Conservation (phyloP, 495 filamentous ascomycete species). For the Corynascus novoguineensis region DNA sequence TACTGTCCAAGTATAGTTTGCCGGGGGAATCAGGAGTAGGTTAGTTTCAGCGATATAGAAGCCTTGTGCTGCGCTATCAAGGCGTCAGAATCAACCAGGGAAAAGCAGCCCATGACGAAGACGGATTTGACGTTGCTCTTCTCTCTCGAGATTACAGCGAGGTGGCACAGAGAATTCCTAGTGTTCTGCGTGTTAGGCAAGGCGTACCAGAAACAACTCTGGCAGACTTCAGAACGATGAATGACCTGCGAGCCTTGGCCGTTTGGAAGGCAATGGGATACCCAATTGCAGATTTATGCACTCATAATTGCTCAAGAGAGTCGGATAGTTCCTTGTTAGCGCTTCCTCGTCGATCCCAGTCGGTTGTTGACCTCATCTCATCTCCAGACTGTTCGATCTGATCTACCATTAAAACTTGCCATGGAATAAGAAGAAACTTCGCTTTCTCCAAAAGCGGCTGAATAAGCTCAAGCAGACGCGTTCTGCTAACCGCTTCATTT, state of each 20-base stretch:
- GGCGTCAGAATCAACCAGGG: slow-evolving; percentile 20
- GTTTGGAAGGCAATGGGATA: slow-evolving; percentile 41
- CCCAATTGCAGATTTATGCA: slow-evolving; percentile 54
- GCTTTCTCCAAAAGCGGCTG: slow-evolving; percentile 34
- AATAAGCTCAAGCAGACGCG: slow-evolving; percentile 8
- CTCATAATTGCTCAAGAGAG: slow-evolving; percentile 42
- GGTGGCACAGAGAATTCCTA: slow-evolving; percentile 45
- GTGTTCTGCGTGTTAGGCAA: slow-evolving; percentile 59
- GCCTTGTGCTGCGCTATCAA: no score
- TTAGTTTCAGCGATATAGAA: no score
- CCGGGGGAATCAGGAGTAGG: no score
- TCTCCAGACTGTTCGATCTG: slow-evolving; percentile 48
- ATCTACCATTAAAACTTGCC: slow-evolving; percentile 37
- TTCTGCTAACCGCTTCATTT: background rate
- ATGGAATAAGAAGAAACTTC: slow-evolving; percentile 35
- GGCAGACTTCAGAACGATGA: slow-evolving; percentile 44
- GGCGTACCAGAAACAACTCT: slow-evolving; percentile 55
- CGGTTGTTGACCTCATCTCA: slow-evolving; percentile 48
- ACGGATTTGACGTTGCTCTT: slow-evolving; percentile 26
- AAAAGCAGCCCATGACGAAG: slow-evolving; percentile 13
- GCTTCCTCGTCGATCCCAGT: slow-evolving; percentile 41
- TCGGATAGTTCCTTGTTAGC: slow-evolving; percentile 2
- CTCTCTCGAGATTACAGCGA: slow-evolving; percentile 52
- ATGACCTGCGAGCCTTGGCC: slow-evolving; percentile 12
- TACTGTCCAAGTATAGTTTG: no score